Percentiles rank a stretch among this genome's conserved stretches.
Evolutionary conservation across 2,329 filamentous ascomycete species (phyloP).

Genomic region (Emmonsiellopsis sp.): DNA sequence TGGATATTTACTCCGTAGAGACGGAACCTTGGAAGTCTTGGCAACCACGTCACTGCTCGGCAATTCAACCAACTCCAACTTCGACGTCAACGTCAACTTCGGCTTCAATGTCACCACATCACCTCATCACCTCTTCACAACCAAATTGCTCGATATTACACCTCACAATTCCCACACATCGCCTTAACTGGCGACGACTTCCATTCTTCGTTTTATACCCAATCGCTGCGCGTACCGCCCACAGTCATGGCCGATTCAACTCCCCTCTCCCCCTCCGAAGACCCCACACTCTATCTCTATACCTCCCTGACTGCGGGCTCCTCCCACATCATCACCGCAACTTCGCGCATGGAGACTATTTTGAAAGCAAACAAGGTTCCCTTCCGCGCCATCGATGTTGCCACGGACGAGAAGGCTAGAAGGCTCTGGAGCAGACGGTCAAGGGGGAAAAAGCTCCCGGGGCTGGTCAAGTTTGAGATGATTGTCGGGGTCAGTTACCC

Average conservation of each 20-base stretch:
- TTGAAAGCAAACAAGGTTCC: constrained; percentile 88
- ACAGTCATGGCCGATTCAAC: constrained; percentile 24
- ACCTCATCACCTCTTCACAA: no score
- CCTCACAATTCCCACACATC: not conserved
- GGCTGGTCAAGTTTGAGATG: constrained; percentile 74
- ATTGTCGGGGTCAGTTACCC: constrained; percentile 66
- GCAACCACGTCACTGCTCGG: no score
- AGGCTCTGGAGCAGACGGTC: constrained; percentile 80
- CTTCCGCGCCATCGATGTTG: constrained; percentile 85
- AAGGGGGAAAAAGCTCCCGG: constrained; percentile 80
- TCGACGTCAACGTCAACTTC: no score
- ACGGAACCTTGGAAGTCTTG: no score
- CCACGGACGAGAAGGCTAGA: constrained; percentile 78
- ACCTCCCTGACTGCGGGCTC: constrained; percentile 93
- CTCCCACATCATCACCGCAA: constrained; percentile 92
- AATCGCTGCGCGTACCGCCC: not conserved
- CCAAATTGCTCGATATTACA: no score
- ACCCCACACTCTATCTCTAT: constrained; percentile 80
- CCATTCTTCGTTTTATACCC: not conserved
- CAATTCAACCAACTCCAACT: no score
- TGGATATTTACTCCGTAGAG: no score
- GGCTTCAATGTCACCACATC: no score
- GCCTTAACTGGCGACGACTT: not conserved
- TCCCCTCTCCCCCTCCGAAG: constrained; percentile 32
- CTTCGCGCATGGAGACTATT: constrained; percentile 90